Percentiles rank a stretch among this genome's conserved stretches.
Conservation (phyloP, 805 yeast species). For the Ogataea polymorpha region DNA sequence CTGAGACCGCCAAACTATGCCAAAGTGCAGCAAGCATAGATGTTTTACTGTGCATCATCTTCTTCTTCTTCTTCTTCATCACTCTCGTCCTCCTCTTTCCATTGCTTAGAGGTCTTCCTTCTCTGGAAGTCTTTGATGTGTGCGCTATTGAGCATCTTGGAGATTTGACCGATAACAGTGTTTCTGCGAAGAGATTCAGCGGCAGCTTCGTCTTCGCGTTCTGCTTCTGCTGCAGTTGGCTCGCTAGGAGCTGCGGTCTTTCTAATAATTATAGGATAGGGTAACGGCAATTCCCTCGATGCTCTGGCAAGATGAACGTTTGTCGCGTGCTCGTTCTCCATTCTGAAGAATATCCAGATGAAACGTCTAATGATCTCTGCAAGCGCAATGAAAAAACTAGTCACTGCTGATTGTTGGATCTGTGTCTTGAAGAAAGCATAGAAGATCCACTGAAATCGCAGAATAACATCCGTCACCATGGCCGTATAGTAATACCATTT, state of each 20-base stretch:
- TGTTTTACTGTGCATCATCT: conserved; percentile 30
- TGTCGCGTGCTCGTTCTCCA: conserved; percentile 95
- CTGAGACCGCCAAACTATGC: conserved; percentile 95
- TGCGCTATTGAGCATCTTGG: conserved; percentile 63
- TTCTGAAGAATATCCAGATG: conserved; percentile 86
- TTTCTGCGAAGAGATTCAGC: conserved; percentile 1
- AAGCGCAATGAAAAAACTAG: conserved; percentile 78
- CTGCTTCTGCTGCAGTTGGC: neutral
- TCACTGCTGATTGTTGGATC: conserved; percentile 82
- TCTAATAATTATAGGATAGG: conserved; percentile 51
- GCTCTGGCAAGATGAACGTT: conserved; percentile 85
- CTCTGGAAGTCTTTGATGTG: conserved; percentile 86
- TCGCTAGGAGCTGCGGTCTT: conserved; percentile 15
- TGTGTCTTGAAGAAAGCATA: conserved; percentile 75
- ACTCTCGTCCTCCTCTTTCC: conserved; percentile 19
- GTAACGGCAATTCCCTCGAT: conserved; percentile 80
- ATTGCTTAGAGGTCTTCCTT: conserved; percentile 38
- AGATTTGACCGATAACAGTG: conserved; percentile 40
- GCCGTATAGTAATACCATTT: conserved; percentile 70
- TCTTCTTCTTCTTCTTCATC: conserved; percentile 22
- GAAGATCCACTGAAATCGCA: conserved; percentile 90
- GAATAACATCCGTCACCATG: conserved; percentile 64
- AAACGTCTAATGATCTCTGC: conserved; percentile 83
- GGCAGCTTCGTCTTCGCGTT: neutral
- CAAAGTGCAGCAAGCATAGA: conserved; percentile 78